Evolutionary conservation across 805 yeast species (phyloP).

Genomic region (Candida pseudofarinosa): DNA sequence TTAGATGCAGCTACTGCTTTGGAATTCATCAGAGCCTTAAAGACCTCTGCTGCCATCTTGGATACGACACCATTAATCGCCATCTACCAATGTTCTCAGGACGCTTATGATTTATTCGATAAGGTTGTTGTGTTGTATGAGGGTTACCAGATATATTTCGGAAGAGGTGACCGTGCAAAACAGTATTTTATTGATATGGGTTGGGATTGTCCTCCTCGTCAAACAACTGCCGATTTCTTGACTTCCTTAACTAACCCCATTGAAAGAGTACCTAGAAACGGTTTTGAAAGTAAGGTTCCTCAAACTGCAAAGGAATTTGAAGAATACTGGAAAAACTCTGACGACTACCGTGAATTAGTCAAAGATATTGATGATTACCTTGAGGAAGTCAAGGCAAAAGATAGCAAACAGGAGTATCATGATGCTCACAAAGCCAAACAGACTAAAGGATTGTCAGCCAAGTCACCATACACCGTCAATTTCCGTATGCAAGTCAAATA

Average conservation of each 20-base stretch:
- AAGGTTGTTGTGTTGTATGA: conserved; percentile 45
- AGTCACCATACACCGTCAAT: conserved; percentile 43
- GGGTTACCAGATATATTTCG: conserved; percentile 46
- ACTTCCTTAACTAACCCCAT: conserved; percentile 66
- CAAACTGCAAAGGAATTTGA: conserved; percentile 55
- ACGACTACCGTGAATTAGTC: conserved; percentile 41
- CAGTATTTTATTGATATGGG: conserved; percentile 59
- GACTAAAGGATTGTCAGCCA: conserved; percentile 40
- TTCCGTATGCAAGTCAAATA: conserved; percentile 48
- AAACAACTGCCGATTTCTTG: conserved; percentile 65
- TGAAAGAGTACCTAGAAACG: conserved; percentile 49
- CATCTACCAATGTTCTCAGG: conserved; percentile 50
- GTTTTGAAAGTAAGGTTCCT: conserved; percentile 51
- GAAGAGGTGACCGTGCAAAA: conserved; percentile 39
- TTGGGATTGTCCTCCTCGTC: conserved; percentile 56
- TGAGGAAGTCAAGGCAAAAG: conserved; percentile 28
- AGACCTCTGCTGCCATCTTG: conserved; percentile 52
- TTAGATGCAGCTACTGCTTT: conserved; percentile 81
- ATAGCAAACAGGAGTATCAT: conserved; percentile 24
- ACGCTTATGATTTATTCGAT: conserved; percentile 46
- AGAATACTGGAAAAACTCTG: conserved; percentile 54
- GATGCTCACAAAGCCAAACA: conserved; percentile 52
- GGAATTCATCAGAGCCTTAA: conserved; percentile 65
- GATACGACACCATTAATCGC: conserved; percentile 58
- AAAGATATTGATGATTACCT: conserved; percentile 42